Base-by-base conservation (phyloP, 805 yeast species). In the Candida silvicultrix region DNA sequence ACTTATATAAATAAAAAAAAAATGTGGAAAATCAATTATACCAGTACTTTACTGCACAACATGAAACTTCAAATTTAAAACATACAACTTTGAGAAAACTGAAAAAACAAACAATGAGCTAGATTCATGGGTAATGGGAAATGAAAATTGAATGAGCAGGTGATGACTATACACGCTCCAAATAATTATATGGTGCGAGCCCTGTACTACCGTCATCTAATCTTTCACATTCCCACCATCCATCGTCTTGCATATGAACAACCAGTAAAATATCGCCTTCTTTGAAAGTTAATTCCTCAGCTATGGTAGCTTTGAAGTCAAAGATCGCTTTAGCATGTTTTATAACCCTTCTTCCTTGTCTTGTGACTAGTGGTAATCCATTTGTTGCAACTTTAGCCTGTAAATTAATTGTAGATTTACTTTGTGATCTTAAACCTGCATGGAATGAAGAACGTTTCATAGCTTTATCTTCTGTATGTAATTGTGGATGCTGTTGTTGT, bases 211-310 rank as follows among this genome's bases (percentile, higher is more conserved):
- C 53, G 11, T 69, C 63, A 32, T 69, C 68, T 31, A 72, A 47
- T 19, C 78, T 77, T 53, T 81, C 88, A 29, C 79, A 80, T 54
- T 77, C 81, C 88, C 88, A 82, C 88, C 88, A 81, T 1, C 85
- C 85, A 53, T 81, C 88, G 20, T 80, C 81, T 58, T 81, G 85
- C 70, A 69, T 75, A 40, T 70, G 71, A 16, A 80, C 54, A 3
- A 81, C 75, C 46, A 78, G 63, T 41, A 81, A 58, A 3, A 73
- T 56, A 50, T 82, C 87, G 47, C 77, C 79, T 55, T 78, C 78
- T 39, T 75, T 69, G 66, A 81, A 82, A 8, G 77, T 63, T 9
- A 81, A 69, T 49, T 81, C 88, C 44, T 77, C 82, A 15, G 81
- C 79, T 22, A 81, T 76, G 3, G 73, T 74, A 0, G 85, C 84